Evolutionary conservation across 352 stramenopile species (phyloP).

Genomic region (Phytopythium mirpurense): DNA sequence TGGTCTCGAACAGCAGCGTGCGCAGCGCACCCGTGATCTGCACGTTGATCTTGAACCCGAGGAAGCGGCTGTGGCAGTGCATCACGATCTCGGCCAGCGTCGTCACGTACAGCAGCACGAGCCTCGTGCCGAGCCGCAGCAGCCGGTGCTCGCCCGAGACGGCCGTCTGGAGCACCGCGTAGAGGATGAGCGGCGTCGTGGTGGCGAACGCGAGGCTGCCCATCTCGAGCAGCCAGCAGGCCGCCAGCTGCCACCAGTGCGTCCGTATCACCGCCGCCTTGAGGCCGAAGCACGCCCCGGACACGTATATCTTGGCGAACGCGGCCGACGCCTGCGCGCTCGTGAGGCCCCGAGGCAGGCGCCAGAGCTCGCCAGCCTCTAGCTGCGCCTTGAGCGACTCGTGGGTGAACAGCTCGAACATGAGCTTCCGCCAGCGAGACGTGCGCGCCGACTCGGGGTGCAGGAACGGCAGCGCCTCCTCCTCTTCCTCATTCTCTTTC

Average conservation of each 20-base stretch:
- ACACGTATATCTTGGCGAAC: constrained; percentile 17
- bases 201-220: constrained; percentile 31
- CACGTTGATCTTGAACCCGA: constrained; percentile 31
- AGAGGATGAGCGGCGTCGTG: constrained; percentile 36
- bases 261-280: constrained; percentile 23
- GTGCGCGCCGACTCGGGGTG: constrained; percentile 26
- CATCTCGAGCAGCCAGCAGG: constrained; percentile 35
- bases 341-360: constrained; percentile 29
- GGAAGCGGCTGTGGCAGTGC: constrained; percentile 21
- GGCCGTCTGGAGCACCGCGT: constrained; percentile 29
- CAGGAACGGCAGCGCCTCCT: constrained; percentile 8
- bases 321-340: constrained; percentile 29
- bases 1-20: constrained; percentile 32
- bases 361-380: constrained; percentile 42
- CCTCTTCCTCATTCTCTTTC: background rate
- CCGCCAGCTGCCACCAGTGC: constrained; percentile 21
- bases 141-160: constrained; percentile 21
- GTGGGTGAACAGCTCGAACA: constrained; percentile 36
- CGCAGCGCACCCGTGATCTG: constrained; percentile 26
- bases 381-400: constrained; percentile 19
- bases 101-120: constrained; percentile 25
- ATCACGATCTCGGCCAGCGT: constrained; percentile 21
- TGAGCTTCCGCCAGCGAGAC: constrained; percentile 33
- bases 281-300: constrained; percentile 18
- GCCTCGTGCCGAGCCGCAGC: constrained; percentile 14